phyloP scores from a whole-genome alignment of 1,139 yeast species.

The Blastobotrys ciferrii region DNA sequence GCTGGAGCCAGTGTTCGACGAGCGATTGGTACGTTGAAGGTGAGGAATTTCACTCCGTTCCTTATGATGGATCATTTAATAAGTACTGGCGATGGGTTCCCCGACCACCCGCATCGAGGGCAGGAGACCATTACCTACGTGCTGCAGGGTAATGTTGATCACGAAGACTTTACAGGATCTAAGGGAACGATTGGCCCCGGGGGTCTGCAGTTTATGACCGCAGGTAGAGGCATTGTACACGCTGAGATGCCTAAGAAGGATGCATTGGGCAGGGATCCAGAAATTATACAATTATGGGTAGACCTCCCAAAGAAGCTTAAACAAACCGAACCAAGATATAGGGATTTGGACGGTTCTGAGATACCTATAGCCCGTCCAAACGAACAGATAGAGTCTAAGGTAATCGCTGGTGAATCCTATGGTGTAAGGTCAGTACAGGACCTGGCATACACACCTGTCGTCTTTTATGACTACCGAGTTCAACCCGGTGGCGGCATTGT shows the following conservation, averaged over 20 bases:
- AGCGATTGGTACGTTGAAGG: constrained; percentile 66
- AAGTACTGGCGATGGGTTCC: constrained; percentile 65
- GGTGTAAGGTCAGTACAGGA: constrained; percentile 74
- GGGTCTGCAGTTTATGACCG: constrained; percentile 93
- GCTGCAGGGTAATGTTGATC: constrained; percentile 75
- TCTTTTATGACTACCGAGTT: constrained; percentile 65
- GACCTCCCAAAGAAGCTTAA: constrained; percentile 75
- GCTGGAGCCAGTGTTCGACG: constrained; percentile 84
- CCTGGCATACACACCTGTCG: constrained; percentile 81
- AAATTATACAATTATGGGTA: constrained; percentile 89
- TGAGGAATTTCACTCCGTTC: constrained; percentile 79
- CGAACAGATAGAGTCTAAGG: constrained; percentile 66
- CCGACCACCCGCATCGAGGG: constrained; percentile 91
- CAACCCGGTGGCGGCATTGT: constrained; percentile 66
- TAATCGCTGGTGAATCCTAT: constrained; percentile 73
- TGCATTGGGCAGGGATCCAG: constrained; percentile 48
- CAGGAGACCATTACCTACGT: constrained; percentile 84
- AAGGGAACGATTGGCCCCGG: constrained; percentile 79
- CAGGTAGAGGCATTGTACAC: constrained; percentile 86
- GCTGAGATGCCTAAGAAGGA: constrained; percentile 79
- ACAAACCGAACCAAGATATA: constrained; percentile 70
- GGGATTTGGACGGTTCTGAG: constrained; percentile 71
- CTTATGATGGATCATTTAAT: constrained; percentile 77
- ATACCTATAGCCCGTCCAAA: constrained; percentile 68
- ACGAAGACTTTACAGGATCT: constrained; percentile 88